Evolutionary conservation across 805 yeast genomes (phyloP).

Genomic region (Cyberlindnera mycetangii): DNA sequence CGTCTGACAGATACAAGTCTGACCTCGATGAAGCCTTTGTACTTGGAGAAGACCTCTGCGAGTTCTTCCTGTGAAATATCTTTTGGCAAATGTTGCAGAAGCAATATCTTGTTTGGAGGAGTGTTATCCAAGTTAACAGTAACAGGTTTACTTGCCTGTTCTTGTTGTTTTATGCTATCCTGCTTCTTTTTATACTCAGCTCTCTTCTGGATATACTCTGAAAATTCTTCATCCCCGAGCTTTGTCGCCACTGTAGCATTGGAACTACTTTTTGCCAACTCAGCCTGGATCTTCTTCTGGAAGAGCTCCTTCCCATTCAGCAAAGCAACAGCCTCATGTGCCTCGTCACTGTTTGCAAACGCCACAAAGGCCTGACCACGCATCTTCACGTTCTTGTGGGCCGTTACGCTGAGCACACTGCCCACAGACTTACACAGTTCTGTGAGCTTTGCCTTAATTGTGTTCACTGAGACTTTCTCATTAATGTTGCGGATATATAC

Average conservation of each 20-base stretch:
- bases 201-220: constrained; percentile 20
- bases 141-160: constrained; percentile 13
- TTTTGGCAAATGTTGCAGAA: constrained; percentile 62
- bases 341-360: constrained; percentile 39
- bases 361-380: constrained; percentile 84
- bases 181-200: constrained; percentile 18
- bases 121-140: constrained; percentile 24
- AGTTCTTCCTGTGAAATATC: constrained; percentile 41
- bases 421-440: constrained; percentile 45
- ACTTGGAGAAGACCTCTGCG: constrained; percentile 42
- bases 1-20: constrained; percentile 64
- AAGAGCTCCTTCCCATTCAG: constrained; percentile 23
- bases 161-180: constrained; percentile 18
- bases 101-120: constrained; percentile 69
- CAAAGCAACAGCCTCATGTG: constrained; percentile 31
- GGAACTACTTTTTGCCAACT: constrained; percentile 29
- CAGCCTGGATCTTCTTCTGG: constrained; percentile 21
- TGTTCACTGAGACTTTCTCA: constrained; percentile 58
- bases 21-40: constrained; percentile 61
- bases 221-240: constrained; percentile 14
- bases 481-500: constrained; percentile 66
- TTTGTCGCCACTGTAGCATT: constrained; percentile 18
- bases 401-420: constrained; percentile 46
- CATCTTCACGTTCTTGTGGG: constrained; percentile 60
- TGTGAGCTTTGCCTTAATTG: constrained; percentile 43